phyloP scores from a whole-genome alignment of 2,329 filamentous ascomycete genomes.

The Aspergillus sp. region DNA sequence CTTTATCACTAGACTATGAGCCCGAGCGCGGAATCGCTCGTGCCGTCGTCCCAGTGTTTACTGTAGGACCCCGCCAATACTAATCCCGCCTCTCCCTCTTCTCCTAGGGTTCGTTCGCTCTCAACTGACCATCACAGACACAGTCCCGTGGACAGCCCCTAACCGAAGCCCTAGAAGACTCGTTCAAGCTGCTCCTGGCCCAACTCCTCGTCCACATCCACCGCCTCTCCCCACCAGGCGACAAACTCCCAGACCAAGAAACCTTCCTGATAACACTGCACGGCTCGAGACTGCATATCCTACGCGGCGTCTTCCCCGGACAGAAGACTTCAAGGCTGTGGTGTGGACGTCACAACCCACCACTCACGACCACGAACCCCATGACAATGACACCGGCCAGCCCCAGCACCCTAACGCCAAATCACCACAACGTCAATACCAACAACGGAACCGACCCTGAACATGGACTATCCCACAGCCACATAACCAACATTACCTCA shows the following conservation, averaged over 20 bases:
- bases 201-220: conserved; percentile 30
- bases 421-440: not conserved
- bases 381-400: too few species aligned
- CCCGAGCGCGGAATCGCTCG: conserved; percentile 11
- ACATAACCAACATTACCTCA: not conserved
- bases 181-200: conserved; percentile 33
- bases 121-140: conserved; percentile 20
- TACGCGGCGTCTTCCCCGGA: conserved; percentile 35
- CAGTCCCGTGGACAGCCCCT: conserved; percentile 21
- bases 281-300: conserved; percentile 33
- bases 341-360: conserved; percentile 25
- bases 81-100: not conserved
- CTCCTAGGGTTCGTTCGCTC: too few species aligned
- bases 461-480: not conserved
- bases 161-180: conserved; percentile 22
- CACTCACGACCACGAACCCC: not conserved
- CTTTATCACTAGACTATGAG: conserved; percentile 25
- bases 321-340: conserved; percentile 32
- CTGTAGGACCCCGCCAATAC: conserved; percentile 19
- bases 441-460: not conserved
- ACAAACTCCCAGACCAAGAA: conserved; percentile 37
- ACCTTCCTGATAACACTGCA: conserved; percentile 34
- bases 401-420: not conserved
- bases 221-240: conserved; percentile 22
- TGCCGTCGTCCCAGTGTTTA: conserved; percentile 27